A percentile compares a stretch with the other conserved stretches of the same genome.
Conservation (phyloP, 495 filamentous ascomycete species). For the Aspergillus ellipticus region DNA sequence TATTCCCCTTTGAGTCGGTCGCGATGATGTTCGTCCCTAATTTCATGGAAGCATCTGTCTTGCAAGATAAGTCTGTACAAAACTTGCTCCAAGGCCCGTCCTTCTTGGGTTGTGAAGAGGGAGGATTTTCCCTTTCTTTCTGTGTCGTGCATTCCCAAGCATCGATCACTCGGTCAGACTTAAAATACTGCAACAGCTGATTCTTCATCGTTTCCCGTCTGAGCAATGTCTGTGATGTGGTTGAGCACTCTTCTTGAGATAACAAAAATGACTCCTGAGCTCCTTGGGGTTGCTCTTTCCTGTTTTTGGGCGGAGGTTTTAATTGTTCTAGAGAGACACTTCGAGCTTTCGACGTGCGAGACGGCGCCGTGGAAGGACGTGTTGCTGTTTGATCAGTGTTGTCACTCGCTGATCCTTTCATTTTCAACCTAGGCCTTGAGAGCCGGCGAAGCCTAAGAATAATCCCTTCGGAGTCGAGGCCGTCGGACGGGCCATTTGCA, state of each 20-base stretch:
- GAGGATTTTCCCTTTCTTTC: conserved; percentile 13
- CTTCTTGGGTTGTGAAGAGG: conserved; percentile 18
- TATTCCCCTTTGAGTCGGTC: conserved; percentile 22
- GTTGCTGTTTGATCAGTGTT: conserved; percentile 8
- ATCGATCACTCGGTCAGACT: conserved; percentile 38
- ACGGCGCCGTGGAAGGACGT: conserved; percentile 30
- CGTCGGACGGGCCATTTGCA: conserved; percentile 9
- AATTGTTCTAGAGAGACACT: conserved; percentile 29
- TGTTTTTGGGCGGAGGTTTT: conserved; percentile 19
- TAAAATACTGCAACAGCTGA: conserved; percentile 38
- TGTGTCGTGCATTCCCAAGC: conserved; percentile 32
- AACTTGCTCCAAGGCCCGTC: conserved; percentile 37
- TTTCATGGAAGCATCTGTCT: conserved; percentile 6
- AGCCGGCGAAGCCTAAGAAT: conserved; percentile 24
- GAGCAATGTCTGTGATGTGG: conserved; percentile 7
- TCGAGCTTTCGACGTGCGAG: conserved; percentile 24
- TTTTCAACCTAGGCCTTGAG: conserved; percentile 25
- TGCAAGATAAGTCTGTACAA: conserved; percentile 24
- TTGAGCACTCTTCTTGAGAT: conserved; percentile 10
- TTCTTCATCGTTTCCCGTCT: conserved; percentile 32
- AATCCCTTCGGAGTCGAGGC: conserved; percentile 11
- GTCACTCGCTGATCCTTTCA: conserved; percentile 23
- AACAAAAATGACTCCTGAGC: conserved; percentile 6
- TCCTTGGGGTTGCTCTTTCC: conserved; percentile 18
- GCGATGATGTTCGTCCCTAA: conserved; percentile 11